These are phyloP conservation scores for Thecaphora thlaspeos DNA, from an alignment of 1,284 basidiomycete species.

Conservation along the genomic window DNA sequence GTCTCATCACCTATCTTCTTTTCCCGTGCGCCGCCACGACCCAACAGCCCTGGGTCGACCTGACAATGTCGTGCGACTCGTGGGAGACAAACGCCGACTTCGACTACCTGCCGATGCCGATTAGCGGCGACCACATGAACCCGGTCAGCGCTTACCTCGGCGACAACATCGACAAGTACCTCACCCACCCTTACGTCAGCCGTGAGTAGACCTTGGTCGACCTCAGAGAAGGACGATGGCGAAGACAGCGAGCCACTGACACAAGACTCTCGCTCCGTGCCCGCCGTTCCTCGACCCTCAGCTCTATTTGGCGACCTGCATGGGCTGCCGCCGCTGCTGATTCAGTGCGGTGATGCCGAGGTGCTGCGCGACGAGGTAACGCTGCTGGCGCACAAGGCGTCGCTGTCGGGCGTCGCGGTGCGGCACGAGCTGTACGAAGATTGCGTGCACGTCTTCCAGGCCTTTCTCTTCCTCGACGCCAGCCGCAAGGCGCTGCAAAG, in stretches of 20 bases:
- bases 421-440: conserved; percentile 92
- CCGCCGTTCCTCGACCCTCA: conserved; percentile 58
- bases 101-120: conserved; percentile 60
- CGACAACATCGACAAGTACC: conserved; percentile 73
- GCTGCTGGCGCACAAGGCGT: conserved; percentile 90
- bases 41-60: conserved; percentile 61
- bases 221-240: neutral
- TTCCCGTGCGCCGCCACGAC: neutral
- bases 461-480: conserved; percentile 56
- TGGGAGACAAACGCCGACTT: conserved; percentile 85
- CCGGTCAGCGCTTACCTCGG: conserved; percentile 91
- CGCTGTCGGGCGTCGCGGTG: conserved; percentile 79
- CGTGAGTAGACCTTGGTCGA: conserved; percentile 2
- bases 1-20: too few relatives aligned
- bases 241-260: conserved; percentile 1
- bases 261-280: too few relatives aligned
- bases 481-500: conserved; percentile 56
- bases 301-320: conserved; percentile 90
- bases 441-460: conserved; percentile 63
- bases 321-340: conserved; percentile 83
- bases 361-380: conserved; percentile 89
- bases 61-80: conserved; percentile 93
- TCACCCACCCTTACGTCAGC: conserved; percentile 90
- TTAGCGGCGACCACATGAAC: conserved; percentile 81
- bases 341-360: conserved; percentile 92